A percentile compares a stretch with the other conserved stretches of the same genome.
These are phyloP conservation scores for Castanea crenata DNA, from an alignment of 306 rosid genomes.

Conservation along the genomic window DNA sequence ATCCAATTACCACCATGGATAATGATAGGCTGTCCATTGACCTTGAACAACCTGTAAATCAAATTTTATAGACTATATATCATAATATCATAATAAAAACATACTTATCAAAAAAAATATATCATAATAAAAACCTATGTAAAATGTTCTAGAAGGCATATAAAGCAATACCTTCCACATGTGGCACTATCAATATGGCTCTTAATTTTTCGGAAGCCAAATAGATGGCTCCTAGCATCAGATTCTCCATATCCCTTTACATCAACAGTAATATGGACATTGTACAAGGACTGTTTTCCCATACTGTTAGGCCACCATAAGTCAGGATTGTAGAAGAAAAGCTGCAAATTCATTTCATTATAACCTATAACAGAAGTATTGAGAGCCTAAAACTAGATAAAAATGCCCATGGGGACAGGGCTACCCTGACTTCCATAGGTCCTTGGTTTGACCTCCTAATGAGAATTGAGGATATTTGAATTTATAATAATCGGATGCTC, in stretches of 20 bases:
- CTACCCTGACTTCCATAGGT: no score
- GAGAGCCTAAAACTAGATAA: slow-evolving; percentile 13
- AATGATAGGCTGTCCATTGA: slow-evolving; percentile 83
- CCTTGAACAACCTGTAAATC: slow-evolving; percentile 74
- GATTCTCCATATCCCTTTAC: slow-evolving; percentile 86
- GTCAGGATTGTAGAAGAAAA: slow-evolving; percentile 80
- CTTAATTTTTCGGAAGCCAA: slow-evolving; percentile 89
- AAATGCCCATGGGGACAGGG: not conserved
- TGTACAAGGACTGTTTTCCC: slow-evolving; percentile 88
- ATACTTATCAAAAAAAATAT: not conserved
- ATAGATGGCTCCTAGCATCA: slow-evolving; percentile 74
- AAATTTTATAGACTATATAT: slow-evolving; percentile 17
- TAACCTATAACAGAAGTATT: slow-evolving; percentile 18
- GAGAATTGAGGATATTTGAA: not conserved
- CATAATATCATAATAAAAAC: slow-evolving; percentile 8
- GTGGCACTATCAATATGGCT: slow-evolving; percentile 72
- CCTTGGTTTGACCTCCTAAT: no score
- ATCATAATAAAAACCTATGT: slow-evolving; percentile 8
- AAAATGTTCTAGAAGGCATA: not conserved
- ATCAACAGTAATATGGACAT: slow-evolving; percentile 59
- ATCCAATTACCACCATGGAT: slow-evolving; percentile 95
- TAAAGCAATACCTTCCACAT: slow-evolving; percentile 68
- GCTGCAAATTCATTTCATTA: slow-evolving; percentile 54
- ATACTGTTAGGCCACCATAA: slow-evolving; percentile 99
- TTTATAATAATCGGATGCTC: slow-evolving; percentile 23